phyloP scores from a whole-genome alignment of 2,329 filamentous ascomycete species.

The Alternaria sp. region DNA sequence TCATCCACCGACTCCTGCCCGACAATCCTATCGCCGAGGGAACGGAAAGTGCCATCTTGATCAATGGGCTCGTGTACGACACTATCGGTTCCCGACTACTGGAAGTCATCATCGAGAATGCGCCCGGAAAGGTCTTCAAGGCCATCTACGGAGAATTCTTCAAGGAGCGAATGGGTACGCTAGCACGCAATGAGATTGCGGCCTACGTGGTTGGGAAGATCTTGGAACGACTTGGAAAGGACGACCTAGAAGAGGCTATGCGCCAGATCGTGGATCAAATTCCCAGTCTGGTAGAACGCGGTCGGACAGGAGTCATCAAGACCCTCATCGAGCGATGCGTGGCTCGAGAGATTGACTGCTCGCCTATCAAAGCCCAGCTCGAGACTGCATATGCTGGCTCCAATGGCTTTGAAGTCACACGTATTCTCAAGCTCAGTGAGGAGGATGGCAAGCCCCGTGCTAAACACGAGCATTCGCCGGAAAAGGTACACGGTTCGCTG shows the following conservation, averaged over 20 bases:
- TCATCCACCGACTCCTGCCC: constrained; percentile 80
- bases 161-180: constrained; percentile 77
- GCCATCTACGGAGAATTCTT: constrained; percentile 82
- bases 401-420: constrained; percentile 63
- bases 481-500: constrained; percentile 82
- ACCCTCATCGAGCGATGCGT: constrained; percentile 83
- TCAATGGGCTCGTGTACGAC: constrained; percentile 89
- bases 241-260: constrained; percentile 79
- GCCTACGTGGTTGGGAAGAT: constrained; percentile 86
- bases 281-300: constrained; percentile 74
- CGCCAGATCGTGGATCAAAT: constrained; percentile 77
- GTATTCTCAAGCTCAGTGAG: constrained; percentile 67
- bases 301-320: constrained; percentile 80
- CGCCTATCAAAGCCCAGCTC: constrained; percentile 64
- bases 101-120: constrained; percentile 82
- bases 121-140: constrained; percentile 91
- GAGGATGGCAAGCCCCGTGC: constrained; percentile 45
- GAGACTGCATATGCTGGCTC: constrained; percentile 63
- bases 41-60: constrained; percentile 77
- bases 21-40: constrained; percentile 78
- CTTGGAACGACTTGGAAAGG: constrained; percentile 83
- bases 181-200: constrained; percentile 89
- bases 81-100: constrained; percentile 87
- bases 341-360: constrained; percentile 68
- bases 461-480: constrained; percentile 44